A percentile compares a stretch with the other conserved stretches of the same genome.
Conservation (phyloP, 2,329 filamentous ascomycete species). For the Ambrosiella beaveri region DNA sequence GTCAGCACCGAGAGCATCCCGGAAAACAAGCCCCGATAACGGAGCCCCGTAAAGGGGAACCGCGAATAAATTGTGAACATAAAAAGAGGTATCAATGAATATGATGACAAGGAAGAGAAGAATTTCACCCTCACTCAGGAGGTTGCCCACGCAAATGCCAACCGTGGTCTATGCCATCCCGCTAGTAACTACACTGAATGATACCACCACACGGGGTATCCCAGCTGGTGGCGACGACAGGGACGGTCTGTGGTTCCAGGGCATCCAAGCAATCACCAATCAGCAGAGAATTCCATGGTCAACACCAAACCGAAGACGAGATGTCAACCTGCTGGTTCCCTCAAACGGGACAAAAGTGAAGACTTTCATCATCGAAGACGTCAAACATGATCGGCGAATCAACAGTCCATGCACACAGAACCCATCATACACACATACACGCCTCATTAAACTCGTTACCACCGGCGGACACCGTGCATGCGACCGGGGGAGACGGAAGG, state of each 20-base stretch:
- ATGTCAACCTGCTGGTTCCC: not conserved
- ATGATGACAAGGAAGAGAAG: too few species aligned
- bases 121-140: too few species aligned
- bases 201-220: not conserved
- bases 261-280: not conserved
- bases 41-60: too few species aligned
- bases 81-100: too few species aligned
- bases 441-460: slow-evolving; percentile 26
- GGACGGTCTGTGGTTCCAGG: not conserved
- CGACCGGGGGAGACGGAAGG: slow-evolving; percentile 48
- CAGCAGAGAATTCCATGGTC: not conserved
- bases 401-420: not conserved
- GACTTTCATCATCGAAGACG: not conserved
- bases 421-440: not conserved
- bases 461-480: slow-evolving; percentile 35
- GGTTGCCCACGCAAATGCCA: too few species aligned
- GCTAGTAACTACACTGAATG: not conserved
- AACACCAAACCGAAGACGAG: not conserved
- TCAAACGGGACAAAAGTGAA: not conserved
- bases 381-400: not conserved
- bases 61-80: too few species aligned
- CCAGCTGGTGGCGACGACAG: not conserved
- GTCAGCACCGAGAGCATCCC: too few species aligned
- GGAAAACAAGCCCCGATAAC: too few species aligned
- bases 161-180: not conserved